phyloP scores from a whole-genome alignment of 768 basidiomycete genomes.

The Sporobolomyces roseus region DNA sequence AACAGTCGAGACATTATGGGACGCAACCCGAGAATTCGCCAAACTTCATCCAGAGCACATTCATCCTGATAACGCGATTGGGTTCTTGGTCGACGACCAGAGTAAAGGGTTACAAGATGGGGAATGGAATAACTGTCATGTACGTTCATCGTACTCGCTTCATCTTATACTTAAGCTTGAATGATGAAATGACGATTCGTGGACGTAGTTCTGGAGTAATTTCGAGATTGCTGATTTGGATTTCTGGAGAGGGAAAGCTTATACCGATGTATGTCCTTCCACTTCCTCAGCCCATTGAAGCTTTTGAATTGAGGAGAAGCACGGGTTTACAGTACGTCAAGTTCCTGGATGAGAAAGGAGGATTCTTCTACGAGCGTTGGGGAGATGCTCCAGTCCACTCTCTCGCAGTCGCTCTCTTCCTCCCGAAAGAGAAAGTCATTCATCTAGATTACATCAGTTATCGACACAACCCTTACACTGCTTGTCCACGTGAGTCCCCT shows the following conservation, averaged over 20 bases:
- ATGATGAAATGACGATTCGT: constrained; percentile 10
- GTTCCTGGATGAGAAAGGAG: constrained; percentile 70
- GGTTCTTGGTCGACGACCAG: constrained; percentile 69
- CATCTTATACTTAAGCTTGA: too few relatives aligned
- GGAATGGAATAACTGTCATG: constrained; percentile 58
- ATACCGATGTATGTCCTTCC: too few relatives aligned
- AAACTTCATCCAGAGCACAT: constrained; percentile 61
- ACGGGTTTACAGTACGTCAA: constrained; percentile 66
- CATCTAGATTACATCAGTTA: constrained; percentile 62
- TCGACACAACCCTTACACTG: constrained; percentile 55
- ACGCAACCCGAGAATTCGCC: constrained; percentile 63
- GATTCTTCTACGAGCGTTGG: constrained; percentile 60
- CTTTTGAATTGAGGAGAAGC: too few relatives aligned
- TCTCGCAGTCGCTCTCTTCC: constrained; percentile 84
- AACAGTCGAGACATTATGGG: constrained; percentile 80
- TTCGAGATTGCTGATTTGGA: constrained; percentile 84
- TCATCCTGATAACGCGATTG: constrained; percentile 63
- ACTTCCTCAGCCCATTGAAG: too few relatives aligned
- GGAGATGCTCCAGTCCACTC: constrained; percentile 84
- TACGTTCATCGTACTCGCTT: too few relatives aligned
- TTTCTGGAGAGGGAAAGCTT: constrained; percentile 64
- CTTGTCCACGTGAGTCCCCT: constrained; percentile 21
- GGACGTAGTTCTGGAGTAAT: constrained; percentile 90
- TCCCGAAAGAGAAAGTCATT: constrained; percentile 80
- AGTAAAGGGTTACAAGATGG: constrained; percentile 50